Evolutionary conservation across 1,284 basidiomycete species (phyloP).

Genomic region (Caloboletus inedulis): DNA sequence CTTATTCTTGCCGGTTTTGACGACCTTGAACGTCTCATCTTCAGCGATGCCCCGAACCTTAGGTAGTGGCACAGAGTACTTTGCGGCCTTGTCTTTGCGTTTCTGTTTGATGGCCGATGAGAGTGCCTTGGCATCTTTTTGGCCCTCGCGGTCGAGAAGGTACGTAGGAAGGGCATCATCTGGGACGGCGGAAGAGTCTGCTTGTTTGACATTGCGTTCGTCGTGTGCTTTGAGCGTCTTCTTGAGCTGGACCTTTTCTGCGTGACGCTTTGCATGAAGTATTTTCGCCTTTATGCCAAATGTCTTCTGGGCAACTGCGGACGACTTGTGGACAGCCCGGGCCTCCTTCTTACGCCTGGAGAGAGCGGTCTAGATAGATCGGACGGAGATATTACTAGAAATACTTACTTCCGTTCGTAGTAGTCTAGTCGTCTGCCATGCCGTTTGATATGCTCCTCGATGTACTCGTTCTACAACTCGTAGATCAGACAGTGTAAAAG

Average conservation of each 20-base stretch:
- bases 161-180: conserved; percentile 93
- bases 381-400: neutral
- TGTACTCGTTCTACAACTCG: conserved; percentile 75
- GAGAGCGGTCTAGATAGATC: conserved; percentile 4
- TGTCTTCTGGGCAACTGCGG: conserved; percentile 87
- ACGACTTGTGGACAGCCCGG: conserved; percentile 85
- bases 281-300: conserved; percentile 98
- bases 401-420: conserved; percentile 75
- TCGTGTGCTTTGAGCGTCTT: conserved; percentile 99
- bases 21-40: conserved; percentile 99
- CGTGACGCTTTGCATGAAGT: conserved; percentile 92
- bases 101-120: conserved; percentile 99
- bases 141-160: conserved; percentile 93
- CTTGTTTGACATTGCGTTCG: conserved; percentile 95
- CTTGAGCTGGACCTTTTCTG: conserved; percentile 98
- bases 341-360: conserved; percentile 91
- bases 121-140: conserved; percentile 97
- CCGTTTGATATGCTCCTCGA: conserved; percentile 86
- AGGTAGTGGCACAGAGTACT: conserved; percentile 94
- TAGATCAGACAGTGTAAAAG: conserved; percentile 13
- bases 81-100: conserved; percentile 98
- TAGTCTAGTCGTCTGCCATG: conserved; percentile 85
- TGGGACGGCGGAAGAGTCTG: conserved; percentile 76
- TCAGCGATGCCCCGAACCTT: conserved; percentile 98
- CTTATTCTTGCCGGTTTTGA: conserved; percentile 98